Conservation (phyloP, 2,329 filamentous ascomycete species). For the Ceratocystis harringtonii region DNA sequence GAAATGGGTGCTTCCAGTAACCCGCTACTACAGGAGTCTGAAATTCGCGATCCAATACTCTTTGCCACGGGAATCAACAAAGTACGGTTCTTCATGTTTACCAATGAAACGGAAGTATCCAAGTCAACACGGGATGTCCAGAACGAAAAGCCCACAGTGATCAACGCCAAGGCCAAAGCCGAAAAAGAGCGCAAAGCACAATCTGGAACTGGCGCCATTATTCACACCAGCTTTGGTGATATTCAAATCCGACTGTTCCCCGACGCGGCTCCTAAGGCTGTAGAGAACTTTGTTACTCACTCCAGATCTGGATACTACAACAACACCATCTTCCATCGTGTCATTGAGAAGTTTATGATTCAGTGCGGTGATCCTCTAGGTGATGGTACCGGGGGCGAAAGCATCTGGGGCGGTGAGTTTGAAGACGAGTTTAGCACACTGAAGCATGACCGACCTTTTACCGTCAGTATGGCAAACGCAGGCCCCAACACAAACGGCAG, state of each 20-base stretch:
- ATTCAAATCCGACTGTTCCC: constrained; percentile 89
- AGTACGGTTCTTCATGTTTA: constrained; percentile 95
- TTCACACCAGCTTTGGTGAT: constrained; percentile 90
- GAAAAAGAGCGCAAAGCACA: constrained; percentile 47
- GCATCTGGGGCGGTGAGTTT: constrained; percentile 85
- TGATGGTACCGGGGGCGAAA: constrained; percentile 79
- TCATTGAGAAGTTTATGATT: constrained; percentile 98
- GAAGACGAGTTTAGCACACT: constrained; percentile 85
- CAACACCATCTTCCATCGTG: constrained; percentile 89
- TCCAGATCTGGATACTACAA: constrained; percentile 89
- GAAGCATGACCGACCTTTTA: constrained; percentile 92
- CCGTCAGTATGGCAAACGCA: constrained; percentile 93
- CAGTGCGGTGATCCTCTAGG: constrained; percentile 72
- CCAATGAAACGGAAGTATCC: constrained; percentile 68
- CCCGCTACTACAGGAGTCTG: constrained; percentile 81
- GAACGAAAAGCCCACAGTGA: constrained; percentile 70
- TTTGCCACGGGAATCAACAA: constrained; percentile 73
- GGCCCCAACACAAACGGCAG: constrained; percentile 89
- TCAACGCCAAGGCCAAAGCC: constrained; percentile 30
- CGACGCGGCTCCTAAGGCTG: constrained; percentile 79
- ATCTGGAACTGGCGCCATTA: constrained; percentile 61
- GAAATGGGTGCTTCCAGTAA: constrained; percentile 95
- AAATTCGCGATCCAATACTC: constrained; percentile 78
- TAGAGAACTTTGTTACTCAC: constrained; percentile 95
- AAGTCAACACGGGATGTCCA: constrained; percentile 81